A percentile compares a stretch with the other conserved stretches of the same genome.
Evolutionary conservation across 805 yeast species (phyloP).

Genomic region (Candida bentonensis): DNA sequence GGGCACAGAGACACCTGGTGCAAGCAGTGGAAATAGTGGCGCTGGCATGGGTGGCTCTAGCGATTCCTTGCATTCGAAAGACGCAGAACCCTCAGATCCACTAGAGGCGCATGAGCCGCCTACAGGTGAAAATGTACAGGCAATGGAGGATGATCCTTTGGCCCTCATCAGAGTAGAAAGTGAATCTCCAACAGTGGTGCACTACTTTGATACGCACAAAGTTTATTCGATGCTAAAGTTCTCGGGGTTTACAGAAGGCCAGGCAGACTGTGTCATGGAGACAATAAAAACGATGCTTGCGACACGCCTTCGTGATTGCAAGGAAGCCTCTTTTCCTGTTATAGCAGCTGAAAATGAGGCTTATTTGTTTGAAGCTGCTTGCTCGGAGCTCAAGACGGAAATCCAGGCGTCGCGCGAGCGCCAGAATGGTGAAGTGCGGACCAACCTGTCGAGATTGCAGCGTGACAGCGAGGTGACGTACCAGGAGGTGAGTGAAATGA

Average conservation of each 20-base stretch:
- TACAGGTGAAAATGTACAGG: neutral
- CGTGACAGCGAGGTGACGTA: slow-evolving; percentile 57
- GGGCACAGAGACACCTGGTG: too few species aligned
- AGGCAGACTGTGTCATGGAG: slow-evolving; percentile 45
- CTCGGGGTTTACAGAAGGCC: slow-evolving; percentile 47
- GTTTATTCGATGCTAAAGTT: slow-evolving; percentile 38
- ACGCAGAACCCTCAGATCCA: too few species aligned
- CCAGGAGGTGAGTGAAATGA: slow-evolving; percentile 58
- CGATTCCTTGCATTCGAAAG: too few species aligned
- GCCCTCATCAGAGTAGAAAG: neutral
- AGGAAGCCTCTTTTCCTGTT: slow-evolving; percentile 24
- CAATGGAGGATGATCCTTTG: neutral
- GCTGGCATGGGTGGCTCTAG: too few species aligned
- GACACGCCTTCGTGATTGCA: slow-evolving; percentile 19
- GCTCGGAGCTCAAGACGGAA: slow-evolving; percentile 71
- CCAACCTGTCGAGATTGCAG: slow-evolving; percentile 53
- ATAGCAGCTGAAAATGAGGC: slow-evolving; percentile 77
- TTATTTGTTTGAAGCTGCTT: slow-evolving; percentile 84
- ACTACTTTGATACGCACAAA: slow-evolving; percentile 45
- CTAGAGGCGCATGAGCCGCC: too few species aligned
- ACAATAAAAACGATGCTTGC: slow-evolving; percentile 25
- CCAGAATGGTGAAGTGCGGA: slow-evolving; percentile 52
- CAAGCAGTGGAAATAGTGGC: too few species aligned
- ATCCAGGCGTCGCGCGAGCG: slow-evolving; percentile 57
- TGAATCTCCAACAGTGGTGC: slow-evolving; percentile 3